Conservation (phyloP, 148 eudicot species). For the Vaccinium vitisidaea region DNA sequence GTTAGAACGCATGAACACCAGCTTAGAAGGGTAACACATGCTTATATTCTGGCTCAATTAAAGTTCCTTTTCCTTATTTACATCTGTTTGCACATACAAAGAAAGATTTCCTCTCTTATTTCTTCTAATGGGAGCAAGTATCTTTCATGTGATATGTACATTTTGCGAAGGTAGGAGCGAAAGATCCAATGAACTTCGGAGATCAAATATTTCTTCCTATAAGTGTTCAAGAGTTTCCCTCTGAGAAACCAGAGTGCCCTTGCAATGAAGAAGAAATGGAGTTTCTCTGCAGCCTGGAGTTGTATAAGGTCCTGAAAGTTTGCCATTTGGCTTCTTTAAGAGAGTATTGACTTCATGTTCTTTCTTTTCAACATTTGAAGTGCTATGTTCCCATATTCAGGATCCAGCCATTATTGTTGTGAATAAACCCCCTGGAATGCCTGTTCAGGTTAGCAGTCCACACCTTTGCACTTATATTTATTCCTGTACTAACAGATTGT, state of each 20-base stretch:
- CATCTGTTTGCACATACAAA: not conserved
- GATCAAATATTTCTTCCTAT: conserved; percentile 74
- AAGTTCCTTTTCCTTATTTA: not conserved
- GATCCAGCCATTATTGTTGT: conserved; percentile 84
- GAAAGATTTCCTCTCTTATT: not conserved
- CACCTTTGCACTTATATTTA: not conserved
- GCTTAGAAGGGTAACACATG: conserved; percentile 61
- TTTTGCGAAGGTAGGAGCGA: conserved; percentile 66
- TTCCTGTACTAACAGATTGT: not conserved
- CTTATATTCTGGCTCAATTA: not conserved
- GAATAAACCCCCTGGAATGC: conserved; percentile 91
- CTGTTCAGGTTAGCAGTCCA: conserved; percentile 71
- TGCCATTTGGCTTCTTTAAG: conserved; percentile 6
- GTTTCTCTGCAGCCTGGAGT: conserved; percentile 60
- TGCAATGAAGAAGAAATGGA: conserved; percentile 58
- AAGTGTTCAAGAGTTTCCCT: conserved; percentile 46
- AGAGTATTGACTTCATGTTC: not conserved
- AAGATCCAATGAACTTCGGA: conserved; percentile 66
- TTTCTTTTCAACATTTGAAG: not conserved
- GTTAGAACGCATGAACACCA: conserved; percentile 30
- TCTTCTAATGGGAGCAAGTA: not conserved
- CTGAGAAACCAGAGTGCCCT: conserved; percentile 22
- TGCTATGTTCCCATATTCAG: conserved; percentile 32
- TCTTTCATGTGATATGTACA: conserved; percentile 12
- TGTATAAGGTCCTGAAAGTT: conserved; percentile 66